Evolutionary conservation across 768 basidiomycete genomes (phyloP), one percentile per base, ranked within the genome.

Genomic region (Clitopilus passeckerianus): DNA sequence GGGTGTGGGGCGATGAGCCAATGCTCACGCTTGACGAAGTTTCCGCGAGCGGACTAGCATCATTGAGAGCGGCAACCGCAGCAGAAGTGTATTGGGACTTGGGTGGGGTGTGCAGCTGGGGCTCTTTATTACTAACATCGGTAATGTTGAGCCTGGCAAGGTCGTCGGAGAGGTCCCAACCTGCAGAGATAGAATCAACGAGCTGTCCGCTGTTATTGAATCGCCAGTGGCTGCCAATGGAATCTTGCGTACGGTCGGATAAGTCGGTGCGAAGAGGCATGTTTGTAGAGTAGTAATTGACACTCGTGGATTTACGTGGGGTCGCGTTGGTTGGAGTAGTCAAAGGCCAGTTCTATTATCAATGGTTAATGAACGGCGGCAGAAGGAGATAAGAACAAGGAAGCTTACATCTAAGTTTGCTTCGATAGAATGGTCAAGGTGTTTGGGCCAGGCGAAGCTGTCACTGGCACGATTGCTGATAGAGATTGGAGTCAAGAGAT

Each of bases 151-250:
- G 74, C 70, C 86, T 84, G 63, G 84, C 86, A 56, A 92, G 84
- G 62, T 87, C 86, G 68, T 90, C 86, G 41, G 87, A 77, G 60
- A 91, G 78, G 57, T 86, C 86, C 90, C 90, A 91, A 53, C 83
- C 81, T 56, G 80, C 73, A 56, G 82, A 64, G 16, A 81, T 80
- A 27, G 80, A 72, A 69, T 89, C 85, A 62, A 85, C 77, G 60
- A 87, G 75, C 64, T 86, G 86, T 64, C 85, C 88, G 57, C 77
- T 83, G 60, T 74, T 79, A 64, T 84, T 86, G 66, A 86, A 74
- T 64, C 83, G 81, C 88, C 89, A 90, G 63, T 85, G 84, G 60
- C 76, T 76, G 65, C 75, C 77, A 56, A 74, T 54, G 57, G 30
- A 33, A 55, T 71, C 65, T 61, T 75, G 65, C 60, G 78, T 67